These are phyloP conservation scores for Cladorrhinum samala DNA, from an alignment of 495 filamentous ascomycete genomes.

Conservation along the genomic window DNA sequence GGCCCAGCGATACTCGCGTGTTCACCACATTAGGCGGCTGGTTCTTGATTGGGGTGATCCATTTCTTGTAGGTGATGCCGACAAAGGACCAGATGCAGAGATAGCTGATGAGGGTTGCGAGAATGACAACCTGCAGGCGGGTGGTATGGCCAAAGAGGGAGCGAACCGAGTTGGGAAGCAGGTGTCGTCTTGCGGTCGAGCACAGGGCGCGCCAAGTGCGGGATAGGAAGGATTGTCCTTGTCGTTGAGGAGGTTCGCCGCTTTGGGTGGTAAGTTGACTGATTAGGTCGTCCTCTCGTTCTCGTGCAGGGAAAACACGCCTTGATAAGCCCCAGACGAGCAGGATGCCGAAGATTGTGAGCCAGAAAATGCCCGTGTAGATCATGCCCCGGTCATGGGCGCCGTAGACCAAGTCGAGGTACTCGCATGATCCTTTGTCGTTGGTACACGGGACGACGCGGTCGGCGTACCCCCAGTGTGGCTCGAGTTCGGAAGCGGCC, in stretches of 20 bases:
- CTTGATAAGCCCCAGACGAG: constrained; percentile 41
- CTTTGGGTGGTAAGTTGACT: constrained; percentile 8
- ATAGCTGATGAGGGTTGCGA: constrained; percentile 46
- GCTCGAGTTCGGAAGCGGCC: constrained; percentile 36
- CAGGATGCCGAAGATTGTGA: constrained; percentile 45
- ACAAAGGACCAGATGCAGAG: constrained; percentile 58
- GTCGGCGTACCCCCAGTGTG: constrained; percentile 57
- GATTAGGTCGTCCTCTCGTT: constrained; percentile 13
- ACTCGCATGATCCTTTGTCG: constrained; percentile 56
- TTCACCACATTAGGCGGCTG: constrained; percentile 39
- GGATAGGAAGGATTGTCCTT: constrained; percentile 30
- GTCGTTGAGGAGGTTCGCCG: constrained; percentile 1
- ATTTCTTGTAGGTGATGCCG: constrained; percentile 52
- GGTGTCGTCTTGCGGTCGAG: constrained; percentile 35
- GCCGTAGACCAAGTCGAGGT: constrained; percentile 56
- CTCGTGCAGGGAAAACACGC: constrained; percentile 23
- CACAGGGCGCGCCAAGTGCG: constrained; percentile 21
- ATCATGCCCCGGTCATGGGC: constrained; percentile 55
- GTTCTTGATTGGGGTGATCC: constrained; percentile 53
- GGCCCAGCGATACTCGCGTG: constrained; percentile 52
- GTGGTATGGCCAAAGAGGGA: constrained; percentile 34
- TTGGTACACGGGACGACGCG: constrained; percentile 53
- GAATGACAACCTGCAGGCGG: constrained; percentile 34
- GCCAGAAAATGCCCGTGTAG: constrained; percentile 58
- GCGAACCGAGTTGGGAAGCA: constrained; percentile 35